Conservation (phyloP, 139 green algal species). For the Yamagishiella unicocca region DNA sequence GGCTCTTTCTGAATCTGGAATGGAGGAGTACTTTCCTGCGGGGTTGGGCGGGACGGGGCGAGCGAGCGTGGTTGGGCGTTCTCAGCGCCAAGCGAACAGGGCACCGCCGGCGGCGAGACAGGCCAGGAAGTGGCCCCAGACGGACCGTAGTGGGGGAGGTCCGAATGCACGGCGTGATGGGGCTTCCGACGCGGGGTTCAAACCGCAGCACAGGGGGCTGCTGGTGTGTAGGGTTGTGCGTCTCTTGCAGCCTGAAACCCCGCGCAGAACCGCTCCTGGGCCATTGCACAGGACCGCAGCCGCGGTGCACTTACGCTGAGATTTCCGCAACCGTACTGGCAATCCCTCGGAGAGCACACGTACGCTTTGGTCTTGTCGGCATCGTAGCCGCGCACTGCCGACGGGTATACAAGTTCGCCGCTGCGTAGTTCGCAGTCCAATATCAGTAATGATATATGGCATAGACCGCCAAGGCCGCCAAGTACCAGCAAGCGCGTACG, state of each 20-base stretch:
- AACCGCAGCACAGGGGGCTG: not conserved
- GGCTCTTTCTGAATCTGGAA: slow-evolving; percentile 65
- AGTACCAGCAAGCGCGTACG: not conserved
- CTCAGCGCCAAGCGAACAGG: not conserved
- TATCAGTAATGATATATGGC: not conserved
- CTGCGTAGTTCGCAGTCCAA: too few species aligned
- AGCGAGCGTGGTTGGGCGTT: not conserved
- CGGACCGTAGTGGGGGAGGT: not conserved
- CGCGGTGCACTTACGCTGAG: slow-evolving; percentile 51
- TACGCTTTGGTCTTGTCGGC: slow-evolving; percentile 29
- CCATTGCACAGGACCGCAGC: too few species aligned
- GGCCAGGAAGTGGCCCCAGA: not conserved
- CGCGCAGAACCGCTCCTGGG: too few species aligned
- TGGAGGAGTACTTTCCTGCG: slow-evolving; percentile 51
- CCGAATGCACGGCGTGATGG: not conserved
- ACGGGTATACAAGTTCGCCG: slow-evolving; percentile 57
- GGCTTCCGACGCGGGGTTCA: not conserved
- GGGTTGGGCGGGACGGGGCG: not conserved
- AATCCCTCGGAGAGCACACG: slow-evolving; percentile 44
- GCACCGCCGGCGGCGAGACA: not conserved
- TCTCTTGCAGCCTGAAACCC: not conserved
- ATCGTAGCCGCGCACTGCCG: slow-evolving; percentile 27
- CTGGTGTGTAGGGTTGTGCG: not conserved
- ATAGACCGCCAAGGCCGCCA: not conserved
- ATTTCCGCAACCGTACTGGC: slow-evolving; percentile 59